These are phyloP conservation scores for Podila verticillata DNA, from an alignment of 192 early-diverging fungal species.

Conservation along the genomic window DNA sequence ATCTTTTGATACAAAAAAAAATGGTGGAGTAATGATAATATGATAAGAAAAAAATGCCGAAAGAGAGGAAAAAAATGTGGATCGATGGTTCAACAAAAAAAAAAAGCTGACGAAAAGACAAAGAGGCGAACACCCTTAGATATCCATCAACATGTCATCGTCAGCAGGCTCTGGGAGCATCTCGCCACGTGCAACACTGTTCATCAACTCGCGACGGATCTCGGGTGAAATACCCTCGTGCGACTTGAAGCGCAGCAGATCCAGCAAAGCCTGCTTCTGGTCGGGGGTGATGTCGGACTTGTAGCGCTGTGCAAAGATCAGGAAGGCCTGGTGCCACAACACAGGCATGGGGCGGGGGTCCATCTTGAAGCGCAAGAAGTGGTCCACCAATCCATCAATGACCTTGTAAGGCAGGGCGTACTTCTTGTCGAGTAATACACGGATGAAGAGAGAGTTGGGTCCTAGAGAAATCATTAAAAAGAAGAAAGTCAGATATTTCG, in stretches of 20 bases:
- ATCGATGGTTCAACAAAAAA: not conserved
- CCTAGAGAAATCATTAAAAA: constrained; percentile 47
- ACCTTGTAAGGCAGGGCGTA: constrained; percentile 98
- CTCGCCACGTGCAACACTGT: constrained; percentile 77
- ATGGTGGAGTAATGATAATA: not conserved
- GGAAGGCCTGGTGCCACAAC: constrained; percentile 96
- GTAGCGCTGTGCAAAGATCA: constrained; percentile 97
- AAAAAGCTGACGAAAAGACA: not conserved
- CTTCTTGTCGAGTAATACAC: constrained; percentile 97
- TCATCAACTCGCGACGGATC: constrained; percentile 89
- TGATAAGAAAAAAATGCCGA: not conserved
- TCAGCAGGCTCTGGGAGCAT: constrained; percentile 67
- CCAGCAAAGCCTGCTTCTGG: constrained; percentile 91
- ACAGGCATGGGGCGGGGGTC: constrained; percentile 90
- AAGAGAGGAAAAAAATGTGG: not conserved
- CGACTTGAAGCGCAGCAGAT: constrained; percentile 79
- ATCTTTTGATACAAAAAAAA: not conserved
- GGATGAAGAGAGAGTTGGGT: constrained; percentile 93
- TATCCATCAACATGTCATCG: constrained; percentile 58
- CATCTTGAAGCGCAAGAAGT: constrained; percentile 91
- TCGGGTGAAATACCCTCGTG: constrained; percentile 92
- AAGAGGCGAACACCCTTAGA: constrained; percentile 6
- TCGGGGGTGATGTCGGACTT: constrained; percentile 95
- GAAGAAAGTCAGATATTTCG: not conserved
- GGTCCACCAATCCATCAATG: constrained; percentile 94